Evolutionary conservation across 495 filamentous ascomycete species (phyloP), one percentile per base, ranked within the genome.

Genomic region (Monascus purpureus): DNA sequence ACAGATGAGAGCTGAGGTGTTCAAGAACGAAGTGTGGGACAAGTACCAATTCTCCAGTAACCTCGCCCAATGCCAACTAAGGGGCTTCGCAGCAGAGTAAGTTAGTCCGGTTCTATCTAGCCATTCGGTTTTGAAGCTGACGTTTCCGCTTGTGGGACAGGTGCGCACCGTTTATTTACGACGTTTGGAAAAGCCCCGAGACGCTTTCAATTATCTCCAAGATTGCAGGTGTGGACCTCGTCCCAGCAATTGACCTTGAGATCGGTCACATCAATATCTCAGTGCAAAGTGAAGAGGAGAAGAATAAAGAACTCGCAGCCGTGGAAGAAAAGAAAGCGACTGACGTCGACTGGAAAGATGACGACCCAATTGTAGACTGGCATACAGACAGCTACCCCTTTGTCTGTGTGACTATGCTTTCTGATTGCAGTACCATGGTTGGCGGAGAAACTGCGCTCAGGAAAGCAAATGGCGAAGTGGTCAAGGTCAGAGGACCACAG

Each of bases 321-420:
- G 49, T 57, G 25, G 30, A 45, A 13, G 53, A 65, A 25, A 56
- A 52, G 32, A 43, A 39, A 13, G 56, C 46, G 11, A 57, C 49
- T 20, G 55, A 54, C 8, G 52, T 56, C 2, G 62, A 68, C 38
- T 67, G 65, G 63, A 70, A 73, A 28, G 68, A 78, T 34, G 68
- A 77, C 31, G 65, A 72, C 46, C 70, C 71, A 6, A 72, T 82
- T 29, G 75, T 80, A 15, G 75, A 68, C 34, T 82, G 77, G 79
- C 77, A 84, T 50, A 72, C 56, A 18, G 79, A 84, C 42, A 76
- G 73, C 40, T 82, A 82, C 44, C 79, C 78, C 1, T 82, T 82
- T 39, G 79, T 84, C 13, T 82, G 79, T 41, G 77, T 84, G 24
- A 63, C 73, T 9, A 82, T 82, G 79, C 67, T 82, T 31, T 79